These are phyloP conservation scores for Huntiella bhutanensis DNA, from an alignment of 2,329 filamentous ascomycete species.

Conservation along the genomic window DNA sequence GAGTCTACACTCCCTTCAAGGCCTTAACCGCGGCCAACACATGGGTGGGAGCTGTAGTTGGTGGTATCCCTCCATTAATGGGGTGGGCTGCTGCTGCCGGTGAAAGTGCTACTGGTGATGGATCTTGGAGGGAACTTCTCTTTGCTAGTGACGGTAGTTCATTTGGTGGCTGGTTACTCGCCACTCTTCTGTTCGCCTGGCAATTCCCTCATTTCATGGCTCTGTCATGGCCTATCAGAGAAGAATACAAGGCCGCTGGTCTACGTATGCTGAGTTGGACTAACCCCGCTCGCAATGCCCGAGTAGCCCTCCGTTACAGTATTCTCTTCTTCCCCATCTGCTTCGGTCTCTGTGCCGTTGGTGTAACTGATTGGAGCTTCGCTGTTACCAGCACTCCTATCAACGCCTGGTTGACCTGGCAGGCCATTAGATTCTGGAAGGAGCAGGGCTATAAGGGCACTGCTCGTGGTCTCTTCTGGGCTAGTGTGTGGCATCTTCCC, in stretches of 20 bases:
- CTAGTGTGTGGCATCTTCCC: conserved; percentile 90
- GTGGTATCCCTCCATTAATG: conserved; percentile 89
- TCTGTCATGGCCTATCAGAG: conserved; percentile 68
- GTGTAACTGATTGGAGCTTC: conserved; percentile 75
- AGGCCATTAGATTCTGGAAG: conserved; percentile 68
- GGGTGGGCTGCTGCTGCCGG: conserved; percentile 92
- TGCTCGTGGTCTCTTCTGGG: conserved; percentile 82
- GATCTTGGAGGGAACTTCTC: conserved; percentile 60
- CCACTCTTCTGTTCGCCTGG: conserved; percentile 75
- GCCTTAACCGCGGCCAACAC: conserved; percentile 74
- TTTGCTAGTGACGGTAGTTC: conserved; percentile 42
- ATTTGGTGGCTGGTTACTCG: conserved; percentile 75
- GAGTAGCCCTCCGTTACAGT: conserved; percentile 77
- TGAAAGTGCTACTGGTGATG: conserved; percentile 58
- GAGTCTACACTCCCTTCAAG: conserved; percentile 84
- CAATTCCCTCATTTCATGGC: conserved; percentile 98
- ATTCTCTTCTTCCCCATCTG: conserved; percentile 75
- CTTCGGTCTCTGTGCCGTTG: conserved; percentile 54
- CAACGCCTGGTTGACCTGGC: conserved; percentile 68
- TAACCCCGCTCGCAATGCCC: conserved; percentile 65
- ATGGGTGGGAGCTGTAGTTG: conserved; percentile 84
- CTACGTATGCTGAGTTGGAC: conserved; percentile 67
- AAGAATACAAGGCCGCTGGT: conserved; percentile 63
- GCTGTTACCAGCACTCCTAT: conserved; percentile 61
- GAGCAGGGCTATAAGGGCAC: conserved; percentile 59